Percentiles rank a stretch among this genome's conserved stretches.
phyloP scores from a whole-genome alignment of 1,284 basidiomycete genomes.

The Papiliotrema fonsecae region DNA sequence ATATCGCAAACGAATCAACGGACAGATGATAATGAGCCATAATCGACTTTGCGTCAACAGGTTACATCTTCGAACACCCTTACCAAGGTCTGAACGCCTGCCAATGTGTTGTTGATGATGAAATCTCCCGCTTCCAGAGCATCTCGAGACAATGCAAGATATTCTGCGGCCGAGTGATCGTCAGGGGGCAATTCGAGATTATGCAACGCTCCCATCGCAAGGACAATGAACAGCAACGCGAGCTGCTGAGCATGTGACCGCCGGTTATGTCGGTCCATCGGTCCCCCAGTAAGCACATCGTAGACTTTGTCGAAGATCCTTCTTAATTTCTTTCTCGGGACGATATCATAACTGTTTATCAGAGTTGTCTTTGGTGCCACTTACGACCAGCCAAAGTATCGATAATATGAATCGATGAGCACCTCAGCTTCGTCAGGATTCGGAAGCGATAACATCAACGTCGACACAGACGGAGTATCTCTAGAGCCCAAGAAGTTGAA shows the following conservation, averaged over 20 bases:
- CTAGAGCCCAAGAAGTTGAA: slow-evolving; percentile 4
- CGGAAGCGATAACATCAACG: slow-evolving; percentile 6
- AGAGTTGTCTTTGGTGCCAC: background rate
- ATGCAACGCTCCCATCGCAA: slow-evolving; percentile 36
- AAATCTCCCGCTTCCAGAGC: slow-evolving; percentile 35
- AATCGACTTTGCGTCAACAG: slow-evolving; percentile 9
- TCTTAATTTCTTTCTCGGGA: slow-evolving; percentile 13
- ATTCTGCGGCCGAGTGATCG: slow-evolving; percentile 27
- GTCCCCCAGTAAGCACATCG: slow-evolving; percentile 3
- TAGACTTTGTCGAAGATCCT: slow-evolving; percentile 13
- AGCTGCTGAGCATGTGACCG: slow-evolving; percentile 22
- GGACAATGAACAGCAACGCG: slow-evolving; percentile 29
- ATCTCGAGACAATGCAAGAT: slow-evolving; percentile 19
- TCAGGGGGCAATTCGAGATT: slow-evolving; percentile 32
- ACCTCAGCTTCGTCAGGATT: slow-evolving; percentile 7
- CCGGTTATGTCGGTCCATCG: background rate
- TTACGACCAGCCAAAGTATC: slow-evolving; percentile 9
- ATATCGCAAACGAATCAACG: background rate
- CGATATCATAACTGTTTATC: slow-evolving; percentile 20
- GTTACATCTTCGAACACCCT: background rate
- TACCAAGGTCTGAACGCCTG: slow-evolving; percentile 32
- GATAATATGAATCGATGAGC: slow-evolving; percentile 14
- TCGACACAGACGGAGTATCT: background rate
- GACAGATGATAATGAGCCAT: slow-evolving; percentile 19
- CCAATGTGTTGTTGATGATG: slow-evolving; percentile 30